These are phyloP conservation scores for Diaporthe citri DNA, from an alignment of 2,329 filamentous ascomycete genomes.

Conservation along the genomic window DNA sequence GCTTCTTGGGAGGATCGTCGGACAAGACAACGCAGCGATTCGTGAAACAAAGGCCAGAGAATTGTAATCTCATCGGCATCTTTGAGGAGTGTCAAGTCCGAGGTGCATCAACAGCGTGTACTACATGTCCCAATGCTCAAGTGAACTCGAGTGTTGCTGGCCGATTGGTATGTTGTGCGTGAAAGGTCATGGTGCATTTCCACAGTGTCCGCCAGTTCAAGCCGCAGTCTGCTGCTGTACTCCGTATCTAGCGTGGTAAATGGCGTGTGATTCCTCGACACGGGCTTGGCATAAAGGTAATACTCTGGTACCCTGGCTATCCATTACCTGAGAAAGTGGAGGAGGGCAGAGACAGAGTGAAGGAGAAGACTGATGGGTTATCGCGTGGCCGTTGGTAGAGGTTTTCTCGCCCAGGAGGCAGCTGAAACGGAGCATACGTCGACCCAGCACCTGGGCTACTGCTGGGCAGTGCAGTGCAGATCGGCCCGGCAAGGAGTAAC, in stretches of 20 bases:
- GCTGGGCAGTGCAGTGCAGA: slow-evolving; percentile 22
- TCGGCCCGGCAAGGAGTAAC: slow-evolving; percentile 1
- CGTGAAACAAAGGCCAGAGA: slow-evolving; percentile 12
- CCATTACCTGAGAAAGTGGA: not conserved
- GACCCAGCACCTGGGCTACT: slow-evolving; percentile 3
- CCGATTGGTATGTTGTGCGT: not conserved
- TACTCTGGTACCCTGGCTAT: not conserved
- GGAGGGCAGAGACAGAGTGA: not conserved
- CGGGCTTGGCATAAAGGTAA: not conserved
- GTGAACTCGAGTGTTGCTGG: not conserved
- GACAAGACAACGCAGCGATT: slow-evolving; percentile 29
- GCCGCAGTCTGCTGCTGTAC: not conserved
- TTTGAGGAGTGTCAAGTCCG: not conserved
- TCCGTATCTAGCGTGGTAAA: not conserved
- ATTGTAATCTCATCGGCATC: not conserved
- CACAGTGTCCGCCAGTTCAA: not conserved
- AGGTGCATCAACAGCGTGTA: not conserved
- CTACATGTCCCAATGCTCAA: not conserved
- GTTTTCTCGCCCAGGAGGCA: not conserved
- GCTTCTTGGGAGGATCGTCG: slow-evolving; percentile 19
- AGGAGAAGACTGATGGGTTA: not conserved
- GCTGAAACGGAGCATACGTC: slow-evolving; percentile 21
- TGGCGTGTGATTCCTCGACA: not conserved
- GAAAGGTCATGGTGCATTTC: not conserved
- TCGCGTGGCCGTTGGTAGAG: not conserved